Conservation (phyloP, 83 land plant genomes). For the Picea engelmannii region DNA sequence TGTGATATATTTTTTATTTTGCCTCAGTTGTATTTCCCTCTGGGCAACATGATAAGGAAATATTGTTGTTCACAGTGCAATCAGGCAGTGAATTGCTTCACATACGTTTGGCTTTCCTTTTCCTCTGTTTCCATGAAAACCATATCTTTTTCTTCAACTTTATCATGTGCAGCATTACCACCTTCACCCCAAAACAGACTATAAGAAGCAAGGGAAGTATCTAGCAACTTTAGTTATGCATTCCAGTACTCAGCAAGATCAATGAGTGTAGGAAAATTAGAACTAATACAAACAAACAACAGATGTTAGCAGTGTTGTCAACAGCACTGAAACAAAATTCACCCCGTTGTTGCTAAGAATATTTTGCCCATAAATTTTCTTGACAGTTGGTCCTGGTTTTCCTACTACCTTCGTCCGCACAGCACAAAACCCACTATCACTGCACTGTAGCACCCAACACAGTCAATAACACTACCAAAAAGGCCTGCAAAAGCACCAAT, state of each 20-base stretch:
- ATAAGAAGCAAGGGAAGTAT: neutral
- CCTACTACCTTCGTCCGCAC: slow-evolving; percentile 93
- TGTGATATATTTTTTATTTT: no score
- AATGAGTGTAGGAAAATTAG: slow-evolving; percentile 11
- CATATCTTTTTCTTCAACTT: neutral
- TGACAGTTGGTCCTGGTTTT: slow-evolving; percentile 63
- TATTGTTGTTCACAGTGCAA: neutral
- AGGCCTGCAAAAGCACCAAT: slow-evolving; percentile 71
- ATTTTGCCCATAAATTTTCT: no score
- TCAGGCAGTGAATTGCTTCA: no score
- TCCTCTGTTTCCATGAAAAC: neutral
- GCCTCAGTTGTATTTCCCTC: no score
- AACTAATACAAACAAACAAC: slow-evolving; percentile 57
- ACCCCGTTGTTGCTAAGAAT: no score
- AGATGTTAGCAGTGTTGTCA: slow-evolving; percentile 67
- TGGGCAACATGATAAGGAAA: neutral
- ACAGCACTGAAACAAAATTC: slow-evolving; percentile 2
- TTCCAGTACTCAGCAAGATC: neutral
- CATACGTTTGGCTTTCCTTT: no score
- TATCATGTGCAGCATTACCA: neutral
- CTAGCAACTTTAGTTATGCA: neutral
- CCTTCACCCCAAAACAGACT: neutral
- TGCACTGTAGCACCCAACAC: slow-evolving; percentile 65
- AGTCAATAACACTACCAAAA: slow-evolving; percentile 57
- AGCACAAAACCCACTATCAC: slow-evolving; percentile 80